phyloP scores from a whole-genome alignment of 1,284 basidiomycete genomes.

The Omphalotus olearius region DNA sequence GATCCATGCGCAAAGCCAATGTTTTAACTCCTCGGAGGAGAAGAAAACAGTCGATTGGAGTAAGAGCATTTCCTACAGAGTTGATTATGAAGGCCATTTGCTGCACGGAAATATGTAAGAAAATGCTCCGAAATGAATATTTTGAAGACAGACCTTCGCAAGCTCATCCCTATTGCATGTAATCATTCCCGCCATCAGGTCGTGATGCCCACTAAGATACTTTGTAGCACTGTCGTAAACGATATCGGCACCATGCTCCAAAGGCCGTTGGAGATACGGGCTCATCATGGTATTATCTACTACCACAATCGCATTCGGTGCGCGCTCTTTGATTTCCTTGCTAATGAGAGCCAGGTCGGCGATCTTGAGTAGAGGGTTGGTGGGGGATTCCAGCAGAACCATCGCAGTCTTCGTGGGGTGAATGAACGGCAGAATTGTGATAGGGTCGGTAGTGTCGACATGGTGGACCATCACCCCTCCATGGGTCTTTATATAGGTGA shows the following conservation, averaged over 20 bases:
- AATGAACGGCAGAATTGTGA: conserved; percentile 61
- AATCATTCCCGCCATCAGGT: conserved; percentile 96
- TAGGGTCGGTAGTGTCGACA: conserved; percentile 86
- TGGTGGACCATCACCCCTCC: conserved; percentile 90
- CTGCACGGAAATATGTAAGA: conserved; percentile 31
- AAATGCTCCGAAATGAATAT: conserved; percentile 4
- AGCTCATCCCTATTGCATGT: conserved; percentile 91
- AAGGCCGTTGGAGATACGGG: conserved; percentile 93
- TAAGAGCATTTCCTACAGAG: conserved; percentile 94
- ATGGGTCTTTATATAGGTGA: conserved; percentile 87
- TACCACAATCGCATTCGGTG: conserved; percentile 82
- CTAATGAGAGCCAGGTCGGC: conserved; percentile 85
- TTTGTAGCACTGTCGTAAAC: conserved; percentile 99
- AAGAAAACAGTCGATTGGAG: conserved; percentile 95
- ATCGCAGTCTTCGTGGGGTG: conserved; percentile 76
- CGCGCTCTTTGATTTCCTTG: conserved; percentile 75
- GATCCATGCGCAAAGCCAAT: conserved; percentile 93
- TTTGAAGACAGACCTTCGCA: conserved; percentile 57
- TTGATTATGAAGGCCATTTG: conserved; percentile 92
- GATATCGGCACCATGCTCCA: conserved; percentile 94
- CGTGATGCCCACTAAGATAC: conserved; percentile 97
- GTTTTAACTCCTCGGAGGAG: conserved; percentile 96
- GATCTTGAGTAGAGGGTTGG: conserved; percentile 96
- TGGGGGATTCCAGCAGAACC: conserved; percentile 96
- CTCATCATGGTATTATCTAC: conserved; percentile 99